Percentiles rank a stretch among this genome's conserved stretches.
These are phyloP conservation scores for Fusarium pilosicola DNA, from an alignment of 2,329 filamentous ascomycete genomes.

Conservation along the genomic window DNA sequence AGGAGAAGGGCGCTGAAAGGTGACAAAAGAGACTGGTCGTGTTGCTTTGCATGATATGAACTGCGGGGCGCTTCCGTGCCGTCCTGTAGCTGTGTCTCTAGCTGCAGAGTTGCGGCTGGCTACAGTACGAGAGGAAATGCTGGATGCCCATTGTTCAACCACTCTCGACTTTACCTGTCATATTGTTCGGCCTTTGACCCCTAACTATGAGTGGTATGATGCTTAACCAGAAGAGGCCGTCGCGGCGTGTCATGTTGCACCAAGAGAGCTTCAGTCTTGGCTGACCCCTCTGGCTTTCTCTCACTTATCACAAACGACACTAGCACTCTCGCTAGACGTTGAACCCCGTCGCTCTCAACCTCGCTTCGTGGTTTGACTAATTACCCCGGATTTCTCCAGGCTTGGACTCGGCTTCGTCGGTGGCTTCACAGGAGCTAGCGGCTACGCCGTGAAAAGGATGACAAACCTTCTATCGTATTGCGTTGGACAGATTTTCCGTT, in stretches of 20 bases:
- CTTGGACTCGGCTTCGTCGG: conserved; percentile 17
- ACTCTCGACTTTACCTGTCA: conserved; percentile 27
- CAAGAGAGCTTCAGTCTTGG: conserved; percentile 6
- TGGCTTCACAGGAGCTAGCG: conserved; percentile 20
- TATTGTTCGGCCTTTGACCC: conserved; percentile 4
- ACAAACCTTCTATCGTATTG: not conserved
- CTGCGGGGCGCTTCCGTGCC: conserved; percentile 17
- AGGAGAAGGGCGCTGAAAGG: not conserved
- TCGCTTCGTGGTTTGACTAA: conserved; percentile 6
- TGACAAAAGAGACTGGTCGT: conserved; percentile 8
- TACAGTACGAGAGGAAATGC: not conserved
- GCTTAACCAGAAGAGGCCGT: conserved; percentile 6
- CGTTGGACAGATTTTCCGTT: not conserved
- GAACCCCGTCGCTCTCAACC: not conserved
- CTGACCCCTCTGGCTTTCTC: conserved; percentile 5
- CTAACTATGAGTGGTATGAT: not conserved
- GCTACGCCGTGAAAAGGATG: conserved; percentile 12
- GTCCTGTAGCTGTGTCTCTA: conserved; percentile 9
- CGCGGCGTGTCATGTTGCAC: conserved; percentile 23
- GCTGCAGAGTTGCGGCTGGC: not conserved
- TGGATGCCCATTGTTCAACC: conserved; percentile 11
- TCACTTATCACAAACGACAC: not conserved
- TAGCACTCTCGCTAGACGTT: not conserved
- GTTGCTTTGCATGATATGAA: conserved; percentile 5
- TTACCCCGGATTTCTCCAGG: conserved; percentile 34